Evolutionary conservation across 1,139 yeast species (phyloP), one percentile per base, ranked within the genome.

Genomic region (Hanseniaspora uvarum): DNA sequence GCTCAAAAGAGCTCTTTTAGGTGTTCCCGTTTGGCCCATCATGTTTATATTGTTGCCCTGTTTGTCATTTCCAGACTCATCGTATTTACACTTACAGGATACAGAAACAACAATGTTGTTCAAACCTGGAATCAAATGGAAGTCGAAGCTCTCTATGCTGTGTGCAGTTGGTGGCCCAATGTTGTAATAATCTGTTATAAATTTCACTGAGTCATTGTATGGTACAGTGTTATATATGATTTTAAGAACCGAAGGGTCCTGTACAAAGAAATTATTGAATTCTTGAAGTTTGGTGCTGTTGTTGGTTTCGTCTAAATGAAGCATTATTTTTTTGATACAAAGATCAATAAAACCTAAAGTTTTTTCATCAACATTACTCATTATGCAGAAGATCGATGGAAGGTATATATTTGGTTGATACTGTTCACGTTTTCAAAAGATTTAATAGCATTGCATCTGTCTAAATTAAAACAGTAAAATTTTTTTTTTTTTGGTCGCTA

Each of bases 61-160:
- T 62, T 81, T 74, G 58, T 78, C 80, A 58, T 71, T 75, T 0
- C 89, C 89, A 54, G 82, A 76, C 62, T 84, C 92, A 65, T 84
- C 92, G 61, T 83, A 83, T 58, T 81, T 72, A 10, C 83, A 85
- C 64, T 81, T 83, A 11, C 85, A 79, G 55, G 79, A 75, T 18
- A 79, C 72, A 55, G 76, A 74, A 24, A 83, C 72, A 4, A 81
- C 67, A 53, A 74, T 71, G 1, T 79, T 71, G 4, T 79, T 80
- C 0, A 84, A 73, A 0, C 86, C 86, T 0, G 92, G 92, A n/a
- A 84, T 74, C 58, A 79, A 69, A 62, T 84, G 94, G 52, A 78
- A 76, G 64, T 84, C 92, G 56, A 74, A 75, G 26, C 81, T 76
- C 14, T 79, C 78, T 43, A 83, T 64, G 56, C 73, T 79, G 63